Evolutionary conservation across 768 basidiomycete species (phyloP).

Genomic region (Xerocomus spinulosus): DNA sequence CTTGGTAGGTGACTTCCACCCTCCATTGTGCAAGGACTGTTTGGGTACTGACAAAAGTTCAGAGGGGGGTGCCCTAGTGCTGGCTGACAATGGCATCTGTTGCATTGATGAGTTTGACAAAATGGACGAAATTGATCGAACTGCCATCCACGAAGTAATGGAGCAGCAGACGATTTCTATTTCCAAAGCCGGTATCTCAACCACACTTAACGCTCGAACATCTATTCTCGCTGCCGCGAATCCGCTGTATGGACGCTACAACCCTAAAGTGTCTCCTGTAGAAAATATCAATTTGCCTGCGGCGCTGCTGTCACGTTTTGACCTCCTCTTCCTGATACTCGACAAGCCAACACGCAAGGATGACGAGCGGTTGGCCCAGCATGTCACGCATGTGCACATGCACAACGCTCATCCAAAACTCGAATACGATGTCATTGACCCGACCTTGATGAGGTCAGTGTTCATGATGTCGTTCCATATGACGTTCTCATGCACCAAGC

Average conservation of each 20-base stretch:
- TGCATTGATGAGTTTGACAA: conserved; percentile 99
- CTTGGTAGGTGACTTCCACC: conserved; percentile 71
- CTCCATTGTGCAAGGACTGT: too few relatives aligned
- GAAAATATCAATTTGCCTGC: conserved; percentile 99
- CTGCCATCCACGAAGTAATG: conserved; percentile 99
- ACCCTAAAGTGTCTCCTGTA: conserved; percentile 94
- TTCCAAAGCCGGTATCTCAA: conserved; percentile 98
- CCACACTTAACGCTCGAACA: conserved; percentile 94
- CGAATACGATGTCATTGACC: conserved; percentile 79
- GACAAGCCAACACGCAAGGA: conserved; percentile 95
- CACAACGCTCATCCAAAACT: conserved; percentile 84
- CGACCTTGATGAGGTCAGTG: conserved; percentile 78
- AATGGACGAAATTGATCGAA: conserved; percentile 97
- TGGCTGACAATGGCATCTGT: conserved; percentile 99
- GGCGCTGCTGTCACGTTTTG: conserved; percentile 93
- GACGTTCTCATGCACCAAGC: conserved; percentile 6
- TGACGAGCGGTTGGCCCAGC: conserved; percentile 92
- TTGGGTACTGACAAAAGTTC: conserved; percentile 8
- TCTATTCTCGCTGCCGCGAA: conserved; percentile 98
- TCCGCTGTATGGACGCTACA: conserved; percentile 96
- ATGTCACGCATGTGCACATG: conserved; percentile 99
- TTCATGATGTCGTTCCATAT: neutral
- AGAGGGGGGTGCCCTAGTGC: conserved; percentile 99
- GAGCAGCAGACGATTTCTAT: conserved; percentile 99
- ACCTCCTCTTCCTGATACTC: conserved; percentile 92